Conservation (phyloP, 805 yeast genomes). For the Nakazawaea holstii region DNA sequence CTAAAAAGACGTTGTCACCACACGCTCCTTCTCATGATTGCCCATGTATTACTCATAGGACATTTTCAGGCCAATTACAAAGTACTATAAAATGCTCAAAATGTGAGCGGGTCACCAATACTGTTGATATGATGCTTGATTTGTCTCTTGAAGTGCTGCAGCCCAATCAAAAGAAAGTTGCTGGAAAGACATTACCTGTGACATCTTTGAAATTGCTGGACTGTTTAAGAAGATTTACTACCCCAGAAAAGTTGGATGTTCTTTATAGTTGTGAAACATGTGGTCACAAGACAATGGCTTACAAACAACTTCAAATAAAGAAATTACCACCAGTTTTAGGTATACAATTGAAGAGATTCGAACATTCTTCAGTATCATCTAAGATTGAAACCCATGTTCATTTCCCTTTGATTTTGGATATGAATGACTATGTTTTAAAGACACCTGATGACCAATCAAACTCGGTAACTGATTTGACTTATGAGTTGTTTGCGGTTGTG, state of each 20-base stretch:
- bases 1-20: conserved; percentile 4
- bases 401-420: conserved; percentile 68
- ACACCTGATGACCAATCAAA: conserved; percentile 9
- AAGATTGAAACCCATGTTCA: conserved; percentile 74
- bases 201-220: conserved; percentile 35
- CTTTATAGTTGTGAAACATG: conserved; percentile 69
- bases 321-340: conserved; percentile 73
- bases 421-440: conserved; percentile 49
- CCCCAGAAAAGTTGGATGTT: conserved; percentile 70
- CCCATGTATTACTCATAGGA: conserved; percentile 73
- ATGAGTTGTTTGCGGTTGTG: conserved; percentile 82
- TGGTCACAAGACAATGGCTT: conserved; percentile 54
- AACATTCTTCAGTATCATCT: conserved; percentile 51
- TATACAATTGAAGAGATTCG: conserved; percentile 79
- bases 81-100: conserved; percentile 71
- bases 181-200: conserved; percentile 11
- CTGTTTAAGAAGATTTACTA: conserved; percentile 75
- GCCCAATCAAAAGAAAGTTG: conserved; percentile 25
- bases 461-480: conserved; percentile 36
- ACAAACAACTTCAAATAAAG: conserved; percentile 65
- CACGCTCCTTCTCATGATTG: conserved; percentile 33
- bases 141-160: conserved; percentile 65
- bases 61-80: conserved; percentile 80
- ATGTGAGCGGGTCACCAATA: conserved; percentile 59
- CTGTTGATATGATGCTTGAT: conserved; percentile 88